Base-by-base conservation (phyloP, 1,284 basidiomycete species). In the Ceratobasidium sp. region DNA sequence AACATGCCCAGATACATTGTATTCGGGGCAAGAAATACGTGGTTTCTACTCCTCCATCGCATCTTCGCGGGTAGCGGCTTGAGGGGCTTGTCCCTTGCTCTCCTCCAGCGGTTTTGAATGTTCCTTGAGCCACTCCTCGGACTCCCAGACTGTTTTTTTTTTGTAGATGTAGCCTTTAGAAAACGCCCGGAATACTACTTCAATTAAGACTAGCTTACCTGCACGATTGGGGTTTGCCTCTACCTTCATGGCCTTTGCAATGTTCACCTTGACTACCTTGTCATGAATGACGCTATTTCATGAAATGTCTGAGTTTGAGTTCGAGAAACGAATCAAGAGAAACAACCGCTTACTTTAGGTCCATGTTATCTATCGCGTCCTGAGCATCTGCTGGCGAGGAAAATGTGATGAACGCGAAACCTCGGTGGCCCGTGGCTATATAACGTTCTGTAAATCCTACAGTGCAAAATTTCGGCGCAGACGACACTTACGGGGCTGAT, bases 331-430 rank as follows among this genome's bases (percentile, higher is more conserved):
- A 5, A 43, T 6, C 3, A 53, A 31, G 17, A 40, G 38, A 8
- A 40, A 7, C 13, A 17, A 13, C 20, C 81, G 92, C 79, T 76
- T 92, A 91, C 74, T 93, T 93, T 76, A 92, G 80, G 77, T 93
- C 91, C 91, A 93, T 93, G 78, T 93, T 93, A 81, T 93, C 91
- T 72, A 93, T 93, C 52, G 91, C 91, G 77, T 92, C 91, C 76
- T 91, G 90, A 10, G 91, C 91, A 77, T 93, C 91, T 29, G 83
- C 84, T n/a, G 89, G 75, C 1, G 90, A 89, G 6, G 85, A 79
- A 75, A 85, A 93, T 10, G 91, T 92, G 54, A 93, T 86, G 74
- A 93, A 93, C 1, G 87, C 91, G 77, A 91, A 93, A 17, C 91
- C 91, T 60, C 91, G 87, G 77, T 93, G 91, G 79, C 90, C 92